A percentile compares a stretch with the other conserved stretches of the same genome.
Evolutionary conservation across 2,329 filamentous ascomycete species (phyloP).

Genomic region (Hymenoscyphus salicellus): DNA sequence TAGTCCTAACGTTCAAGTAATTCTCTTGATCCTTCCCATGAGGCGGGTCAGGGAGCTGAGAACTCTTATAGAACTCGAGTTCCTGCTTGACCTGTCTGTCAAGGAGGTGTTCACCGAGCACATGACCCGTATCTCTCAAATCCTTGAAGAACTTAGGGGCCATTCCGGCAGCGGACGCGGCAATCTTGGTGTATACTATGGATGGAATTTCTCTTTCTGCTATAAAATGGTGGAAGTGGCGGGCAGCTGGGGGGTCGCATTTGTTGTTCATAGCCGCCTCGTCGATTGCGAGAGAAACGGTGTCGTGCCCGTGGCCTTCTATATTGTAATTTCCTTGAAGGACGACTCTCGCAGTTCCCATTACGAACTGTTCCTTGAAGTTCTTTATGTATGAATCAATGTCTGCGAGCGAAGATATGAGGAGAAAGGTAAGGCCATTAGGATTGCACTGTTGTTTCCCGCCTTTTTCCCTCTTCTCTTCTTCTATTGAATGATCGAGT

Average conservation of each 20-base stretch:
- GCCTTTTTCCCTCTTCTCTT: too few species aligned
- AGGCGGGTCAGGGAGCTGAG: background rate
- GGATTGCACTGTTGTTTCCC: too few species aligned
- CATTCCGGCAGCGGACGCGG: background rate
- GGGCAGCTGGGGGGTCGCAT: too few species aligned
- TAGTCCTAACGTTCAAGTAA: background rate
- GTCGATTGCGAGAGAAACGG: background rate
- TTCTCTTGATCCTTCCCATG: background rate
- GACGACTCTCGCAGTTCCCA: background rate
- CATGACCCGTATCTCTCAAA: background rate
- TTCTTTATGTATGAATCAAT: background rate
- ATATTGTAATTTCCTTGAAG: background rate
- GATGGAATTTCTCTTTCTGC: background rate
- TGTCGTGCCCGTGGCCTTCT: too few species aligned
- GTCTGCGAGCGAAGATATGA: background rate
- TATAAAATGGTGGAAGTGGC: background rate
- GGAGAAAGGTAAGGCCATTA: background rate
- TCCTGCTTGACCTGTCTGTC: background rate
- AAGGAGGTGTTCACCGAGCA: background rate
- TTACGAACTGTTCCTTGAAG: background rate
- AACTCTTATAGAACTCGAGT: background rate
- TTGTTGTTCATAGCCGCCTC: background rate
- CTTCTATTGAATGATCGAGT: background rate
- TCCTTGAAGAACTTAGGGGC: background rate
- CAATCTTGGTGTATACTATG: background rate